phyloP scores from a whole-genome alignment of 768 basidiomycete species.

The Collybia sp. region DNA sequence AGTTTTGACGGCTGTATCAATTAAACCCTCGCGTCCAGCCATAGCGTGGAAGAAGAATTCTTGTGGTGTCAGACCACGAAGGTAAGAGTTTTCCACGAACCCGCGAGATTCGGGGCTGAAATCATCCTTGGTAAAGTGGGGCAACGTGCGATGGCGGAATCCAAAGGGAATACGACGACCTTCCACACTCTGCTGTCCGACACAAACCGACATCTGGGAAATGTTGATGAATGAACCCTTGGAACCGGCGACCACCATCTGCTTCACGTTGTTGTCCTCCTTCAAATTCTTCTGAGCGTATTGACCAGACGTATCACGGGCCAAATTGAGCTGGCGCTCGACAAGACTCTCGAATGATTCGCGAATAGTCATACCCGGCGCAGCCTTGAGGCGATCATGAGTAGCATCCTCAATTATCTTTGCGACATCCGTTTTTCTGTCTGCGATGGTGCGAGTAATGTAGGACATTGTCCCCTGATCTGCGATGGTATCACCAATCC shows the following conservation, averaged over 20 bases:
- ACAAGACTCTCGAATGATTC: constrained; percentile 96
- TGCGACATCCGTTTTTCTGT: constrained; percentile 77
- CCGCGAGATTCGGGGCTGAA: constrained; percentile 97
- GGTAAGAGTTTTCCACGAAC: constrained; percentile 98
- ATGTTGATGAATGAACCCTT: constrained; percentile 99
- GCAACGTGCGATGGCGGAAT: constrained; percentile 93
- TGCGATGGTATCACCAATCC: constrained; percentile 98
- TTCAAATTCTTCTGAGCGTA: constrained; percentile 97
- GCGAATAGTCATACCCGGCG: constrained; percentile 98
- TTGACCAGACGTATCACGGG: constrained; percentile 94
- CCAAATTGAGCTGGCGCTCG: constrained; percentile 87
- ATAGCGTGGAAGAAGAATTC: constrained; percentile 99
- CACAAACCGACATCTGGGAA: constrained; percentile 99
- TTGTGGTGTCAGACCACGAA: constrained; percentile 93
- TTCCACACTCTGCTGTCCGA: constrained; percentile 97
- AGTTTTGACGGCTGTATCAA: constrained; percentile 99
- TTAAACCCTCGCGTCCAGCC: constrained; percentile 98
- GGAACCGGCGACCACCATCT: constrained; percentile 99
- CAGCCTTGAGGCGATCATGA: constrained; percentile 81
- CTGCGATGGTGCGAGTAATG: constrained; percentile 79
- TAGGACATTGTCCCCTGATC: constrained; percentile 82
- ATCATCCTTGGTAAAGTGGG: constrained; percentile 98
- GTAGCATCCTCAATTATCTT: constrained; percentile 78
- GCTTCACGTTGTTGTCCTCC: constrained; percentile 99
- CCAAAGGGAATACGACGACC: constrained; percentile 98